Evolutionary conservation across 2,329 filamentous ascomycete species (phyloP), one percentile per base, ranked within the genome.

Genomic region (Leptoxyphium fumago): DNA sequence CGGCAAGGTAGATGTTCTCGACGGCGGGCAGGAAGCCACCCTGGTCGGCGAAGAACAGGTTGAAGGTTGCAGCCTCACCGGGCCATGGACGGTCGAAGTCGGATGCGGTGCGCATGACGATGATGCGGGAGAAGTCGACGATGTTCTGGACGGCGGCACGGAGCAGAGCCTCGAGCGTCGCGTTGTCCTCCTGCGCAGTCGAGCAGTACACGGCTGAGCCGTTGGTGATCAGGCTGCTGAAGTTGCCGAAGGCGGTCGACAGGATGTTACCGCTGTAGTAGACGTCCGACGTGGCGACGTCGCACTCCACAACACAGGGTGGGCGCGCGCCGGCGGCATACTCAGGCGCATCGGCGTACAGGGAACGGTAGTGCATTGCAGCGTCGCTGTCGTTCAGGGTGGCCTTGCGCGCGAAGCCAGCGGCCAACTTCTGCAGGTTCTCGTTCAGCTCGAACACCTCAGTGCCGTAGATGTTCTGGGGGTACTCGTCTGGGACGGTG

Each of bases 101-200:
- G 9, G 77, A 80, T 1, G 72, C 78, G 55, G 78, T 77, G 26
- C 82, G 72, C 71, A 84, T 75, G 46, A 84, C 61, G 44, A 85
- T 78, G 48, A 82, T 71, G 2, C 82, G 72, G 5, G 67, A 60
- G 59, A 82, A 85, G 57, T 85, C 82, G 3, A 79, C 72, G 4
- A 75, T 55, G 2, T 73, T 70, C 49, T 68, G 66, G 17, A 73
- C 61, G 0, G 77, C 73, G 1, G 71, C 72, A 10, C 81, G 72
- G 15, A 83, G 61, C 26, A 85, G 64, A 5, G 74, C 79, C 52
- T 81, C 78, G 1, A 84, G 70, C 0, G 73, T 74, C 0, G 80
- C 81, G 52, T 79, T 83, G 56, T 85, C 81, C 60, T 85, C 82
- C 58, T 84, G 80, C 0, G 80, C 80, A 1, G 73, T 81, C 61